phyloP scores from a whole-genome alignment of 2,329 filamentous ascomycete genomes.

The Xylariaceae sp. region DNA sequence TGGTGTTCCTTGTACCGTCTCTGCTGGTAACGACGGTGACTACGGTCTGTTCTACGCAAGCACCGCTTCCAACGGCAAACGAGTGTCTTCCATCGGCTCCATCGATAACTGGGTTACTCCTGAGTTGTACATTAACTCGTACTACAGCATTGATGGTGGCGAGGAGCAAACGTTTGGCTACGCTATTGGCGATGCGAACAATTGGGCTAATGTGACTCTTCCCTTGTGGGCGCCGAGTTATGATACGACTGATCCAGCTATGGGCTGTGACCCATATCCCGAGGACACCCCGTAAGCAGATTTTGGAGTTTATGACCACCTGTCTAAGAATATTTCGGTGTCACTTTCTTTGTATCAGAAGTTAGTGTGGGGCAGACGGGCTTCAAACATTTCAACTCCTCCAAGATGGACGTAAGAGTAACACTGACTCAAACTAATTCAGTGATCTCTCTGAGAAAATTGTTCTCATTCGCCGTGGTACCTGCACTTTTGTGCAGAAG shows the following conservation, averaged over 20 bases:
- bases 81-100: constrained; percentile 46
- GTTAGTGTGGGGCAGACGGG: no score
- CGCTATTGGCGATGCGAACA: constrained; percentile 36
- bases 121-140: constrained; percentile 38
- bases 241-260: constrained; percentile 44
- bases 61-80: constrained; percentile 45
- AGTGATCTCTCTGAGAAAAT: constrained; percentile 52
- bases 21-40: constrained; percentile 49
- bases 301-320: no score
- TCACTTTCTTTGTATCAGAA: no score
- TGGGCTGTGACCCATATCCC: constrained; percentile 51
- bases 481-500: constrained; percentile 54
- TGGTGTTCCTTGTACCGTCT: constrained; percentile 50
- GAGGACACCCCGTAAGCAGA: constrained; percentile 40
- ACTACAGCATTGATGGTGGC: constrained; percentile 38
- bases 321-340: no score
- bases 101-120: constrained; percentile 45
- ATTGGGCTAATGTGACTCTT: constrained; percentile 44
- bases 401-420: no score
- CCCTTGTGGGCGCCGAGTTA: constrained; percentile 48
- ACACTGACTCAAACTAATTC: no score
- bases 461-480: constrained; percentile 57
- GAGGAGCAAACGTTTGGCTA: constrained; percentile 39
- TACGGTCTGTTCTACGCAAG: constrained; percentile 47
- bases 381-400: no score